phyloP scores from a whole-genome alignment of 495 filamentous ascomycete genomes.

The Daldinia vernicosa region DNA sequence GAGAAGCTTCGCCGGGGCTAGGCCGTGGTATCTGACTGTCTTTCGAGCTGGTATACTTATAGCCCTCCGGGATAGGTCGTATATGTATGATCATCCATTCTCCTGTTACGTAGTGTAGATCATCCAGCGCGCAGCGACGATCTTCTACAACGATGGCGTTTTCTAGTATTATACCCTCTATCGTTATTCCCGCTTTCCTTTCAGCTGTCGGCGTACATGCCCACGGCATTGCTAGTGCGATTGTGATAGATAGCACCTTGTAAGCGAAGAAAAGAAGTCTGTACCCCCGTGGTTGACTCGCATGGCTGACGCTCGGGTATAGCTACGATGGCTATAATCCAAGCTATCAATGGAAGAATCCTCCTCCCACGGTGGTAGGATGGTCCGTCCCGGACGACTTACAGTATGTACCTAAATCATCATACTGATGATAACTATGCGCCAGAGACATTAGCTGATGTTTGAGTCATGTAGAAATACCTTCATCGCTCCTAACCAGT shows the following conservation, averaged over 20 bases:
- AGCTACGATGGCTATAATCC: constrained; percentile 48
- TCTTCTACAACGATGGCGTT: constrained; percentile 30
- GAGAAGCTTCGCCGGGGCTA: constrained; percentile 13
- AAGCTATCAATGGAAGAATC: constrained; percentile 43
- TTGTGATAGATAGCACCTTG: constrained; percentile 44
- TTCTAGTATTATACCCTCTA: constrained; percentile 13
- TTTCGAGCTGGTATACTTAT: constrained; percentile 12
- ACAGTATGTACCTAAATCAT: constrained; percentile 30
- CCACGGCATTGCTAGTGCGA: constrained; percentile 45
- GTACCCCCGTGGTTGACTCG: background rate
- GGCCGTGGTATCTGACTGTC: background rate
- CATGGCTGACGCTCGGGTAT: constrained; percentile 5
- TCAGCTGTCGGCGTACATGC: constrained; percentile 33
- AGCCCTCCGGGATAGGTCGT: background rate
- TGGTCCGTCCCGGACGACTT: constrained; percentile 47
- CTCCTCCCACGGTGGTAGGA: constrained; percentile 41
- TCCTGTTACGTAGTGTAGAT: constrained; percentile 19
- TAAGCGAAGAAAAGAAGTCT: constrained; percentile 18
- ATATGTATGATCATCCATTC: constrained; percentile 1
- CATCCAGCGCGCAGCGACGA: constrained; percentile 11
- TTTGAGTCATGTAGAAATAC: constrained; percentile 27
- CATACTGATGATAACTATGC: background rate
- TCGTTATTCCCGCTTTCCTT: constrained; percentile 35
- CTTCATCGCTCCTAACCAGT: constrained; percentile 34
- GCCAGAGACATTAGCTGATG: background rate